A percentile compares a stretch with the other conserved stretches of the same genome.
These are phyloP conservation scores for Mytilinidion resinicola DNA, from an alignment of 495 filamentous ascomycete genomes.

Conservation along the genomic window DNA sequence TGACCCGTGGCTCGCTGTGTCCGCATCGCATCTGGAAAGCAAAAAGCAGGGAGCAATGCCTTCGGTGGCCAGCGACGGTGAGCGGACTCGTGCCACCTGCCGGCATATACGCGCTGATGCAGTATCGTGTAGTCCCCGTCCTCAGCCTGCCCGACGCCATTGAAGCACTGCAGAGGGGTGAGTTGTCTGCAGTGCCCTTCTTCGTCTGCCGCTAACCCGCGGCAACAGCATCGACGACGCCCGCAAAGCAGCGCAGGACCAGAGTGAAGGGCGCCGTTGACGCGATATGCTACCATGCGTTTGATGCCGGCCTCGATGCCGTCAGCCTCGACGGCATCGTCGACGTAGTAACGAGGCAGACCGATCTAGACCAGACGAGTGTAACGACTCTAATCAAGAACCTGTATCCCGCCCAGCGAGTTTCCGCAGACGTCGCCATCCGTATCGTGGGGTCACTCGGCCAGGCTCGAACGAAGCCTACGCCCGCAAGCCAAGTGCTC, in stretches of 20 bases:
- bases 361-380: constrained; percentile 68
- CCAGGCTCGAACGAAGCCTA: constrained; percentile 70
- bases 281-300: constrained; percentile 46
- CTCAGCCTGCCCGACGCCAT: constrained; percentile 17
- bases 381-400: constrained; percentile 61
- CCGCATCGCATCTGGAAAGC: constrained; percentile 2
- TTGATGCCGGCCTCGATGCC: constrained; percentile 59
- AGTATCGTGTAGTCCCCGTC: constrained; percentile 7
- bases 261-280: constrained; percentile 40
- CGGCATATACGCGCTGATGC: not conserved
- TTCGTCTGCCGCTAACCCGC: constrained; percentile 1
- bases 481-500: constrained; percentile 58
- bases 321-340: constrained; percentile 56
- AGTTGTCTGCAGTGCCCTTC: constrained; percentile 4
- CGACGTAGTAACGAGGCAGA: constrained; percentile 58
- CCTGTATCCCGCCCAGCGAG: constrained; percentile 62
- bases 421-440: constrained; percentile 56
- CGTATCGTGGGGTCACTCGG: constrained; percentile 69
- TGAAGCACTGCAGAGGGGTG: constrained; percentile 19
- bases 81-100: constrained; percentile 8
- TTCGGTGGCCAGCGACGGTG: constrained; percentile 15
- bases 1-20: constrained; percentile 21
- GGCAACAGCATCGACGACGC: constrained; percentile 21
- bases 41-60: constrained; percentile 23
- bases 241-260: constrained; percentile 22